phyloP scores from a whole-genome alignment of 164 flowering plant species.

The Kingdonia uniflora region DNA sequence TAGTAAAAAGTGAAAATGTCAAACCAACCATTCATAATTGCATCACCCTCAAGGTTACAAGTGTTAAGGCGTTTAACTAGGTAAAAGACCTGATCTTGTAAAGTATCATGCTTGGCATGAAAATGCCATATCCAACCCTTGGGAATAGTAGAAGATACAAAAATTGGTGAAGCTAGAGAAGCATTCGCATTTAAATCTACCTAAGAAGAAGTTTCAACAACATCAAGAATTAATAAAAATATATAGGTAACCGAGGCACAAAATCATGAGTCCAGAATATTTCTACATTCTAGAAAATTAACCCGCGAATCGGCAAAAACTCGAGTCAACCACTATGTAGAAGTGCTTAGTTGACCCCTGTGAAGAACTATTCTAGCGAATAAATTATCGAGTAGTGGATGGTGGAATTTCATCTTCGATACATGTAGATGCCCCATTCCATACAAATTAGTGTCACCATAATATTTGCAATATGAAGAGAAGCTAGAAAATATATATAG shows the following conservation, averaged over 20 bases:
- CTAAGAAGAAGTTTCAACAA: conserved; percentile 30
- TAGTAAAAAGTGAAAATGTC: conserved; percentile 5
- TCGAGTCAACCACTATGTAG: conserved; percentile 11
- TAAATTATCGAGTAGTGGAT: conserved; percentile 52
- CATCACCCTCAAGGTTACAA: conserved; percentile 91
- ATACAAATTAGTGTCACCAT: conserved; percentile 87
- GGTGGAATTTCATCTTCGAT: conserved; percentile 74
- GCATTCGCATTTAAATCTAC: conserved; percentile 36
- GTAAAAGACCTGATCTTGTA: conserved; percentile 17
- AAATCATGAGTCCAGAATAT: background rate
- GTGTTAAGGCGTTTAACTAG: conserved; percentile 55
- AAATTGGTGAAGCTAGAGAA: conserved; percentile 29
- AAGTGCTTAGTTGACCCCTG: conserved; percentile 11
- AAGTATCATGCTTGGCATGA: conserved; percentile 22
- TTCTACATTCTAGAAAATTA: conserved; percentile 1
- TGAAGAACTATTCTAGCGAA: conserved; percentile 14
- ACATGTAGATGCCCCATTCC: conserved; percentile 95
- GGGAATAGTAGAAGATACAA: conserved; percentile 71
- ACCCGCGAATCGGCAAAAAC: conserved; percentile 36
- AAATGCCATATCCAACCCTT: conserved; percentile 63
- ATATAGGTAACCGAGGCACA: background rate
- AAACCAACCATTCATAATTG: conserved; percentile 56
- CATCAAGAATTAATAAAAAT: conserved; percentile 8
- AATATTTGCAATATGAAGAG: conserved; percentile 9
- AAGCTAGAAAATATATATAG: background rate